Base-by-base conservation (phyloP, 306 rosid genomes). In the Casuarina cunninghamiana region DNA sequence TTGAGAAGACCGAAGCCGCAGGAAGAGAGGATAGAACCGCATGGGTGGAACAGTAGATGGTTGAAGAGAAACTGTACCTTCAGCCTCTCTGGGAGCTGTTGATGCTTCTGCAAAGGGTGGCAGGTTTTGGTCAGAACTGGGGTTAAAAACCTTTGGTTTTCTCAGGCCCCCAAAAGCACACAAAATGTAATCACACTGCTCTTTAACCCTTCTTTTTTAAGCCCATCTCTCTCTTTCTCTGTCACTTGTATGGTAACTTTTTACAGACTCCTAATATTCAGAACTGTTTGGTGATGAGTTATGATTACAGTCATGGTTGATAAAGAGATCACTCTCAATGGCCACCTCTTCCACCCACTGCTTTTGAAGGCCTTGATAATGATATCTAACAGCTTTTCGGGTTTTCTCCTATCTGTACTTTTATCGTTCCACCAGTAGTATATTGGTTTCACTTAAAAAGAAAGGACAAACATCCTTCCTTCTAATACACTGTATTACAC, bases 81-180 rank as follows among this genome's bases (percentile, higher is more conserved):
- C 75, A 68, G 68, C 70, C 82, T 72, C 82, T 72, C 77, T 50
- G 84, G 76, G 89, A 69, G 83, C 79, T 35, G 79, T 58, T 76
- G 83, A 86, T 89, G 92, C 85, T 82, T 85, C 88, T 88, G 88
- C 87, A 83, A 84, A 87, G 88, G 37, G 83, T 53, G 85, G 81
- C 88, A 86, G 86, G 71, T 83, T 83, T 76, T 82, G 90, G 75
- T 75, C 81, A 86, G 84, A 50, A 80, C 73, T 77, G 90, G 75
- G 82, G 79, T 76, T 81, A 84, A 79, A 80, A 77, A 86, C 86
- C 78, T 84, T 78, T 78, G 82, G 88, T 76, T 73, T 54, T 80
- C 69, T 77, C 78, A 76, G 78, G 84, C 88, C 88, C 83, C 83
- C 84, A 86, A 81, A 60, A 45, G 51, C 35, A 43, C 53, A 63